Evolutionary conservation across 805 yeast genomes (phyloP), one percentile per base, ranked within the genome.

Genomic region (Clavispora carvajalis): DNA sequence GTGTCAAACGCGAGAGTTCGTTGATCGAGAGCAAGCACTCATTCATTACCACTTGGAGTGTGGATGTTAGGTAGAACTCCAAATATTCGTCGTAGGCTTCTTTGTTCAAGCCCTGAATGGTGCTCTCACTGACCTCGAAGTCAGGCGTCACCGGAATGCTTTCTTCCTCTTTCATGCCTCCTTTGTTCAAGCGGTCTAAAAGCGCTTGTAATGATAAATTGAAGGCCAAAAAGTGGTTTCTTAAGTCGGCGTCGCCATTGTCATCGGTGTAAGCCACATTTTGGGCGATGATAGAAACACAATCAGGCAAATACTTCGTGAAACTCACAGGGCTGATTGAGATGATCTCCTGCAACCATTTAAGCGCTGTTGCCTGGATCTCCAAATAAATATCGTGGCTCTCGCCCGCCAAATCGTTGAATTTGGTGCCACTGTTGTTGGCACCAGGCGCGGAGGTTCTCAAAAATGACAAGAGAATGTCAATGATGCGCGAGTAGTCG

Each of bases 1-100:
- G 82, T 0, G 95, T 87, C 24, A 88, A 73, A 43, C 93, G 74
- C 0, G 96, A 85, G 22, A 81, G 79, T 45, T 88, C 95, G 50
- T 85, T 82, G 18, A 57, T 41, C 6, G 62, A 57, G 34, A 58
- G 58, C 17, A 66, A 54, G 41, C 67, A 65, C 55, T 89, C 95
- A 30, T 79, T 58, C 3, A 87, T 81, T 41, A 91, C 69, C 4
- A 83, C 80, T 43, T 80, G 80, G 30, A 89, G 79, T 1, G 88
- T 80, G 6, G 83, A 53, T 7, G 58, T 55, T 40, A 69, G 55
- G 29, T 67, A 61, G 30, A 62, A 52, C 46, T 69, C 73, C 23
- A 64, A 55, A 40, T 68, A 68, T 41, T 69, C 75, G 13, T 65
- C 67, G 25, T 62, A 58, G 2, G 61, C 63, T 25, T 68, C 74